A percentile compares a stretch with the other conserved stretches of the same genome.
Conservation (phyloP, 306 rosid species). For the Lathyrus aphaca region DNA sequence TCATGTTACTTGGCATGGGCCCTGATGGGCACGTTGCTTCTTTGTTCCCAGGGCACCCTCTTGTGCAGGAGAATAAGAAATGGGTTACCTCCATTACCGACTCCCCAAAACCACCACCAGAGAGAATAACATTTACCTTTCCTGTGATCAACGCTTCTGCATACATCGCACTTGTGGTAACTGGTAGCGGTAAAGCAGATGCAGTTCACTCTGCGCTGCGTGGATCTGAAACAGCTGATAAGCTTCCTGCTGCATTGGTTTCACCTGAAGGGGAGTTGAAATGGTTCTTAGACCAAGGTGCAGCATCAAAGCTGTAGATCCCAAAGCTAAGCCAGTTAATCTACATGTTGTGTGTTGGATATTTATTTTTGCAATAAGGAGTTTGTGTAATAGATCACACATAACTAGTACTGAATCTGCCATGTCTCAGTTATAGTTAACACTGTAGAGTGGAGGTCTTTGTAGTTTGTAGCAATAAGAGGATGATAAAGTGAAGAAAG, state of each 20-base stretch:
- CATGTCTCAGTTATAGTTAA: constrained; percentile 27
- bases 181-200: constrained; percentile 71
- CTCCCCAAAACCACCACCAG: constrained; percentile 95
- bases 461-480: constrained; percentile 39
- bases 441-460: not conserved
- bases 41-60: constrained; percentile 92
- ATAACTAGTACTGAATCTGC: constrained; percentile 18
- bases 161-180: constrained; percentile 66
- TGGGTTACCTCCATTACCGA: constrained; percentile 86
- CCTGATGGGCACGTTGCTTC: constrained; percentile 99
- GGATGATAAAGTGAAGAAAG: constrained; percentile 23
- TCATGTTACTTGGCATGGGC: constrained; percentile 96
- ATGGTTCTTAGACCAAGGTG: constrained; percentile 89
- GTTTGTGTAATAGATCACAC: constrained; percentile 16
- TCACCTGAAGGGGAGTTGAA: constrained; percentile 74
- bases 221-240: constrained; percentile 43
- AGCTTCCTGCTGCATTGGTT: constrained; percentile 77
- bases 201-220: constrained; percentile 69
- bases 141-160: constrained; percentile 88
- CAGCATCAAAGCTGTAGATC: constrained; percentile 84
- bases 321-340: constrained; percentile 31
- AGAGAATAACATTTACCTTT: constrained; percentile 84
- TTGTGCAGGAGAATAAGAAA: constrained; percentile 65
- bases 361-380: constrained; percentile 13
- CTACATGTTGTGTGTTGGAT: constrained; percentile 32